Evolutionary conservation across 73 alveolate genomes (phyloP), one percentile per base, ranked within the genome.

Genomic region (Blepharisma stoltei): DNA sequence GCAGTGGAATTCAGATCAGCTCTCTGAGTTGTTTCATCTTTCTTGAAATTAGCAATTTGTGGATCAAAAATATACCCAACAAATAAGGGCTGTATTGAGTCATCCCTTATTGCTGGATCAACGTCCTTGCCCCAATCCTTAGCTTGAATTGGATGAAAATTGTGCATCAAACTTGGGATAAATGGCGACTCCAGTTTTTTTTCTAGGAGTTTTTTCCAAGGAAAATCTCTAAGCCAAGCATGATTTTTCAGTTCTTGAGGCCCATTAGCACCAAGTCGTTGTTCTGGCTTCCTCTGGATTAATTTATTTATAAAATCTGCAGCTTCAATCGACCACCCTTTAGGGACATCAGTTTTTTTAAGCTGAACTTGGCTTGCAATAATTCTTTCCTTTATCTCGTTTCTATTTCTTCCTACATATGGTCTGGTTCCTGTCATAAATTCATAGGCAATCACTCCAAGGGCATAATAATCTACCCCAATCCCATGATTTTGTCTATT

Each of bases 341-440:
- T 84, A 18, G 96, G 97, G 0, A 95, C 88, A 78, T 95, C 98
- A 60, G 60, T 70, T 77, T 78, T 85, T 76, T 87, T 94, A 20
- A 95, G 85, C 54, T 85, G 65, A 25, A 88, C 93, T 83, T 95
- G 92, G 80, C 89, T 90, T 6, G 97, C 92, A 47, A 95, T 83
- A 6, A 95, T 94, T 78, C 93, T 82, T 73, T 95, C 99, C 86
- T 96, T 95, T 66, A 95, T 93, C 84, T 95, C 99, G 71, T 95
- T 90, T 55, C 99, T 86, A 23, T 87, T 83, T 75, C 88, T 93
- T 6, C 99, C 99, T 68, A 90, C 71, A 83, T 95, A 95, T 18
- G 99, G 99, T 65, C 99, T 79, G 89, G 86, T 32, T 0, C 93
- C 93, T 67, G 83, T 73, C 85, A 91, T 86, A 37, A 88, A 80